Base-by-base conservation (phyloP, 1,284 basidiomycete genomes). In the Sparassis latifolia region DNA sequence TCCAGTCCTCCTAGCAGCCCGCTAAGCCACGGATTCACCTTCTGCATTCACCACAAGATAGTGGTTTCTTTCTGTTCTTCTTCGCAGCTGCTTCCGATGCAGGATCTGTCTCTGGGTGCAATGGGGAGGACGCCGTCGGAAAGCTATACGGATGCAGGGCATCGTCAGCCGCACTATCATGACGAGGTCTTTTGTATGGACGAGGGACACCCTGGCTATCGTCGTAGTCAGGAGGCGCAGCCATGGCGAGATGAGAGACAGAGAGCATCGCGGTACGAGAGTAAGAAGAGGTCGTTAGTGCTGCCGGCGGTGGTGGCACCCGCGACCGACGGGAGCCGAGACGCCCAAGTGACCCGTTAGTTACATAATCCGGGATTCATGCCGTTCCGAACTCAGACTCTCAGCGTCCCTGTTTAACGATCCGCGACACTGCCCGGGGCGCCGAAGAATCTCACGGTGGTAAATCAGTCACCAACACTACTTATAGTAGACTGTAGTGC, bases 21-120 rank as follows among this genome's bases (percentile, higher is more conserved):
- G 20, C 20, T 20, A 20, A 20, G 20, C 20, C 20, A 20, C 20
- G 20, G 20, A 20, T 20, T 49, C 44, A 76, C 79, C 79, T 69
- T 42, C 79, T 71, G 65, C 79, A 81, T 62, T 82, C 79, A 51
- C 74, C 77, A 58, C 79, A 81, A 4, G 78, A 80, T 20, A 80
- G 60, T 49, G 73, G 64, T 41, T 63, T 58, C 52, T 65, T 66
- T 51, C 72, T 74, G 54, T 73, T 71, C 57, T 73, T 72, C 59
- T 70, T 71, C 7, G 60, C 49, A 51, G 53, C 56, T 40, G 53
- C 55, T 43, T 65, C 62, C 42, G 53, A 48, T 30, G 51, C 51
- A 50, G 58, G 55, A 53, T 65, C 63, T 33, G 54, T 55, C 48
- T 66, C 65, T 45, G 58, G 55, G 41, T 55, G 52, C n/a, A 53